phyloP scores from a whole-genome alignment of 345 rosid genomes.

The Anastatica hierochuntica region DNA sequence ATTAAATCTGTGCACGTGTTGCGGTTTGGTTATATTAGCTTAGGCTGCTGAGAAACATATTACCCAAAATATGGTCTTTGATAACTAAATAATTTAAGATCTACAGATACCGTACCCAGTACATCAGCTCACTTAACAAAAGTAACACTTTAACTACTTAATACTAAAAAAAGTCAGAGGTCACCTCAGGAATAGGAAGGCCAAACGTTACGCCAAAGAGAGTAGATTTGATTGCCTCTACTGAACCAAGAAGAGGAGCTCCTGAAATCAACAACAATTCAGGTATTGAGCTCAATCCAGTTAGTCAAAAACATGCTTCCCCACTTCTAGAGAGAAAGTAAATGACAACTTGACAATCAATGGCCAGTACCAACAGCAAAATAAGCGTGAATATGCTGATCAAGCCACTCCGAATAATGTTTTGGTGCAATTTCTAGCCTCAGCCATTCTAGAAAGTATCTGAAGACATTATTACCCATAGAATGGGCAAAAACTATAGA shows the following conservation, averaged over 20 bases:
- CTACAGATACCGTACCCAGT: not conserved
- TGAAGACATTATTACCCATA: conserved; percentile 88
- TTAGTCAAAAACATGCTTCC: not conserved
- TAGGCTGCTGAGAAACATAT: too few relatives aligned
- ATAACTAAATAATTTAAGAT: conserved; percentile 4
- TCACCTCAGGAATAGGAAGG: conserved; percentile 94
- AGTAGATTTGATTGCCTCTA: conserved; percentile 61
- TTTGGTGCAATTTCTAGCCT: conserved; percentile 98
- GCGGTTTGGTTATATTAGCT: not conserved
- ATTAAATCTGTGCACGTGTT: not conserved
- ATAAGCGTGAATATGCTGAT: conserved; percentile 85
- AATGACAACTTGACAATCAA: not conserved
- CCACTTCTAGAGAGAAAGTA: conserved; percentile 5
- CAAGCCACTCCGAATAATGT: conserved; percentile 80
- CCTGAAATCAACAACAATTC: conserved; percentile 36
- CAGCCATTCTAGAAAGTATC: conserved; percentile 96
- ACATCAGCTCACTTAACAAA: not conserved
- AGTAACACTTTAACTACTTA: not conserved
- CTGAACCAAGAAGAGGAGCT: conserved; percentile 95
- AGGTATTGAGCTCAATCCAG: conserved; percentile 10
- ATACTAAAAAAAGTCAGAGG: conserved; percentile 22
- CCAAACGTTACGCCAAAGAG: conserved; percentile 86
- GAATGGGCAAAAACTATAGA: conserved; percentile 95
- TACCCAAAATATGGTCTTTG: not conserved
- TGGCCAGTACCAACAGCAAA: conserved; percentile 81